Evolutionary conservation across 306 rosid species (phyloP).

Genomic region (Acmispon strigosus): DNA sequence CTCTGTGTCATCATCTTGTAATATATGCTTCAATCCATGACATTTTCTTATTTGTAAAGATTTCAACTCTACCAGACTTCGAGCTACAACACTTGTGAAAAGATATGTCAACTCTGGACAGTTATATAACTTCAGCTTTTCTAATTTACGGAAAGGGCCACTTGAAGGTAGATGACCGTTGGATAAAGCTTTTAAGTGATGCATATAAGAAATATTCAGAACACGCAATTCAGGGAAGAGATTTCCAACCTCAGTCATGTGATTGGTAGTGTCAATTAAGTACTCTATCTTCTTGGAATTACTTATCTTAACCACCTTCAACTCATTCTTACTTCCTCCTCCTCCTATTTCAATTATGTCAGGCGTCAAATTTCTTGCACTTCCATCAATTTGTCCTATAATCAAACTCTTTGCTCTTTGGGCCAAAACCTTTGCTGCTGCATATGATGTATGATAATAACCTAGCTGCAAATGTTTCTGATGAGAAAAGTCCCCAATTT

Average conservation of each 20-base stretch:
- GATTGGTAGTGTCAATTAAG: too few relatives aligned
- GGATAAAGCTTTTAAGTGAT: neutral
- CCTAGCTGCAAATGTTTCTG: neutral
- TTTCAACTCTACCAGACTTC: neutral
- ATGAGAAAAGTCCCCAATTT: rapidly evolving
- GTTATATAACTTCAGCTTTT: rapidly evolving
- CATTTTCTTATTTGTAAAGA: rapidly evolving
- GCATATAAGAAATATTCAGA: too few relatives aligned
- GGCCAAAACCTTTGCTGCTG: neutral
- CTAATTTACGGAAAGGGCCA: neutral
- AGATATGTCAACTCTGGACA: neutral
- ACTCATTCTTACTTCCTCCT: too few relatives aligned
- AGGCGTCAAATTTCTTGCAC: neutral
- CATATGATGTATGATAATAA: neutral
- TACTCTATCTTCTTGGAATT: too few relatives aligned
- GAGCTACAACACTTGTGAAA: neutral
- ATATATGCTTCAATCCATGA: neutral
- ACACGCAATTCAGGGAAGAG: too few relatives aligned
- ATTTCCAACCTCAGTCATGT: too few relatives aligned
- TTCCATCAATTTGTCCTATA: neutral
- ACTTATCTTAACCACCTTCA: neutral
- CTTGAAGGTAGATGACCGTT: neutral
- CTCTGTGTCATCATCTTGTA: neutral
- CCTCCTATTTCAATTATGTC: too few relatives aligned
- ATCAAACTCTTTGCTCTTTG: neutral